These are phyloP conservation scores for Pontederia crassipes DNA, from an alignment of 176 grass and related monocot species.

Conservation along the genomic window DNA sequence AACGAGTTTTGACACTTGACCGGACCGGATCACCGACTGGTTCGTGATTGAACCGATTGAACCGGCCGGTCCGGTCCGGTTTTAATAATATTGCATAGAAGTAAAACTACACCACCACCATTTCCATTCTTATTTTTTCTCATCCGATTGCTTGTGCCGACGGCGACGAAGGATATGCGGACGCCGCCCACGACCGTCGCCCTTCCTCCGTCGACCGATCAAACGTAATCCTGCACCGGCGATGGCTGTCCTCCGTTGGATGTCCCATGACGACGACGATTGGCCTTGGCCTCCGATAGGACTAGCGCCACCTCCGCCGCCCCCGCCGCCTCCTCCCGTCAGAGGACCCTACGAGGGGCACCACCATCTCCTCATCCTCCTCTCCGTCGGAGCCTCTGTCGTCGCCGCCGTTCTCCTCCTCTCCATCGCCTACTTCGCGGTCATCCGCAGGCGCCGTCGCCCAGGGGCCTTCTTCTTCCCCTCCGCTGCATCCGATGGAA, in stretches of 20 bases:
- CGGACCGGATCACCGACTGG: too few relatives aligned
- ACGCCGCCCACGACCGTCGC: background rate
- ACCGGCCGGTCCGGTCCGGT: too few relatives aligned
- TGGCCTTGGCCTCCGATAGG: constrained; percentile 12
- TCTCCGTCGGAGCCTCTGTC: constrained; percentile 33
- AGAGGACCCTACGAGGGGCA: background rate
- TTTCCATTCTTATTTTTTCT: background rate
- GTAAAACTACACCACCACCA: background rate
- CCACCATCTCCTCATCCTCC: constrained; percentile 27
- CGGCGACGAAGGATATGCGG: background rate
- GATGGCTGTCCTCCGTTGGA: background rate
- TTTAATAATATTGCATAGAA: too few relatives aligned
- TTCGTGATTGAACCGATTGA: too few relatives aligned
- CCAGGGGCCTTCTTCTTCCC: background rate
- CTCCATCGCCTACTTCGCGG: constrained; percentile 30
- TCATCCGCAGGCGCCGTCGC: constrained; percentile 33
- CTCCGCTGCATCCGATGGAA: background rate
- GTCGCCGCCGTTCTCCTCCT: constrained; percentile 45
- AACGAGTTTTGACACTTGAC: too few relatives aligned
- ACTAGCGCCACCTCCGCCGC: background rate
- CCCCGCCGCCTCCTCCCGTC: too few relatives aligned
- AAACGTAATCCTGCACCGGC: constrained; percentile 11
- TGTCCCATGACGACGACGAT: constrained; percentile 13
- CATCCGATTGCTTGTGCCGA: background rate
- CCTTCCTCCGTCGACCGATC: constrained; percentile 6